Base-by-base conservation (phyloP, 108 stramenopile genomes). In the Aurantiochytrium sp. region DNA sequence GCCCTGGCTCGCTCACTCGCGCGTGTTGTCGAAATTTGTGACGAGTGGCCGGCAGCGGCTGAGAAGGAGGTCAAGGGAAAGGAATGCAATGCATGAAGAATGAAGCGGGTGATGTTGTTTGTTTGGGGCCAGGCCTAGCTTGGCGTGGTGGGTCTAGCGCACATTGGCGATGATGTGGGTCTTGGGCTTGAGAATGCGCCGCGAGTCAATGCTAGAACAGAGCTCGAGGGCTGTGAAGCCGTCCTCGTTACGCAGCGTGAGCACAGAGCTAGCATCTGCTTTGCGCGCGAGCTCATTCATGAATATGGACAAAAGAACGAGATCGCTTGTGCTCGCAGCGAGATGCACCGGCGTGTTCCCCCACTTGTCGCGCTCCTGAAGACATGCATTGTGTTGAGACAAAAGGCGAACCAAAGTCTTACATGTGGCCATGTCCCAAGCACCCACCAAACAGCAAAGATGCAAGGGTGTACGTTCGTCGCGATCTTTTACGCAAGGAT, bases 101-200 rank as follows among this genome's bases (percentile, higher is more conserved):
- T n/a, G 19, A n/a, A 23, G 19, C 59, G n/a, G 59, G n/a, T 59
- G 59, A n/a, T n/a, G n/a, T 1, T 23, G 19, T 2, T 59, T 23
- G n/a, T n/a, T n/a, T 59, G 59, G 19, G 19, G 59, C 19, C 59
- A n/a, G 59, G 59, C 21, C 19, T 21, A 21, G 18, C 21, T 59
- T 59, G 1, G n/a, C 21, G 2, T 1, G n/a, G n/a, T 19, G n/a
- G 21, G n/a, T 59, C 59, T 59, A 83, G n/a, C 76, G 76, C 19
- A 83, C 49, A 83, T 83, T 83, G n/a, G 49, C 76, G 23, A 83
- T 28, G 49, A 83, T 53, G 51, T 83, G 76, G 6, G 76, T 83
- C 28, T 83, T 83, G n/a, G 76, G 76, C 51, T 83, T 83, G 23
- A 83, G 51, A 23, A 83, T 83, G 6, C 76, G 76, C 10, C 76